Evolutionary conservation across 2,329 filamentous ascomycete species (phyloP), one percentile per base, ranked within the genome.

Genomic region (Claviceps cyperi): DNA sequence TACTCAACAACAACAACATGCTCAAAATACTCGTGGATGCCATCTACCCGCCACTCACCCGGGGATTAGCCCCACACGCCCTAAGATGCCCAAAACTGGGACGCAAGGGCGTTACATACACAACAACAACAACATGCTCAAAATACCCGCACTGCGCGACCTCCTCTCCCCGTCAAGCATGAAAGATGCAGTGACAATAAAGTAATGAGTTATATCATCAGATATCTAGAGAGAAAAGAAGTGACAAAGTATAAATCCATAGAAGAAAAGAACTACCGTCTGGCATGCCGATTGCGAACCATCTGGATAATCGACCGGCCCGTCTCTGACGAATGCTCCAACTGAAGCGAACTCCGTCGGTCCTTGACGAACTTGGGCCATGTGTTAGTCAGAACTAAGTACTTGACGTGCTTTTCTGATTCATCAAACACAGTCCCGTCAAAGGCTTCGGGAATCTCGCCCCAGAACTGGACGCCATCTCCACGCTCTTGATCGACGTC

Each of bases 381-480:
- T 0, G 81, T 84, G 58, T 84, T 84, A 14, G 79, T 82, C 52
- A 83, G 65, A 4, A 84, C 80, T 5, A 84, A 69, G 52, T 83
- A 80, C 62, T 81, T 83, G 64, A 84, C 76, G 56, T 72, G 74
- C n/a, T 64, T 62, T 58, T 80, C 72, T 0, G 79, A 77, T 4
- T 65, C 69, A 56, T 83, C 78, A 57, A 84, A 84, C 2, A 83
- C 69, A 0, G 59, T 58, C 4, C 66, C 61, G 46, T 71, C 64
- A 50, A 83, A 84, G 0, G 53, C 62, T 0, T 64, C 62, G 0
- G 77, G 69, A 22, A 77, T 68, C 0, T 69, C 66, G 13, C 70
- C 71, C 35, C 62, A 62, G 52, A 64, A 72, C 19, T 59, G 56
- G 5, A 58, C 55, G 9, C 47, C 48, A 35, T 22, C 24, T 13